Conservation (phyloP, 805 yeast genomes). For the Spathaspora sp. region DNA sequence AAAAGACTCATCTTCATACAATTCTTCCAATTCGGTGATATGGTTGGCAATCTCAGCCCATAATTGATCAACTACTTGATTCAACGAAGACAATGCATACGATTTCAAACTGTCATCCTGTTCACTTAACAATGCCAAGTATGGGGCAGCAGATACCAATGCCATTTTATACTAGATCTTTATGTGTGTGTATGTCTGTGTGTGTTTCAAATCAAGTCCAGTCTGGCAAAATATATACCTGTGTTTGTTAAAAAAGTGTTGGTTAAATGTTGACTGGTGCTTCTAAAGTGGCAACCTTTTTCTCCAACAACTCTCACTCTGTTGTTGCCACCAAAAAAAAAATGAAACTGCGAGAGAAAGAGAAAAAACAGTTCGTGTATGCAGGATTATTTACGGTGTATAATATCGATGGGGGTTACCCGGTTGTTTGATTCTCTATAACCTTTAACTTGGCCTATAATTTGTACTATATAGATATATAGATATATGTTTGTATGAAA, state of each 20-base stretch:
- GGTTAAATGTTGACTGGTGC: not conserved
- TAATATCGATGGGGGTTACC: not conserved
- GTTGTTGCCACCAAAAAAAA: not conserved
- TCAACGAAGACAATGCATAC: slow-evolving; percentile 80
- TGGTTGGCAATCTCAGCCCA: slow-evolving; percentile 98
- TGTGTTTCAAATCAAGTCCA: not conserved
- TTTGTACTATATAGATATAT: not conserved
- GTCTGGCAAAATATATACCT: not conserved
- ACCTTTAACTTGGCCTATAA: not conserved
- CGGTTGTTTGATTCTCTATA: not conserved
- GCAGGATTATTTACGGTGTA: not conserved
- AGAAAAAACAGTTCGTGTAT: not conserved
- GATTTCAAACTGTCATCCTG: slow-evolving; percentile 71
- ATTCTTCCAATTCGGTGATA: slow-evolving; percentile 82
- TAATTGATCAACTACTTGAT: slow-evolving; percentile 78
- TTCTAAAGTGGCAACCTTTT: not conserved
- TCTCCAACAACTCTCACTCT: not conserved
- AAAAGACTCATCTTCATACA: slow-evolving; percentile 81
- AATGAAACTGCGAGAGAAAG: not conserved
- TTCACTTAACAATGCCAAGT: slow-evolving; percentile 84
- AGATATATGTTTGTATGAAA: not conserved
- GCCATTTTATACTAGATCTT: slow-evolving; percentile 37
- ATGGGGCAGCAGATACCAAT: slow-evolving; percentile 84
- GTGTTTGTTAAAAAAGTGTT: not conserved
- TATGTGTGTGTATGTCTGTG: not conserved